A percentile compares a stretch with the other conserved stretches of the same genome.
These are phyloP conservation scores for Gelatoporia subvermispora DNA, from an alignment of 768 basidiomycete genomes.

Conservation along the genomic window DNA sequence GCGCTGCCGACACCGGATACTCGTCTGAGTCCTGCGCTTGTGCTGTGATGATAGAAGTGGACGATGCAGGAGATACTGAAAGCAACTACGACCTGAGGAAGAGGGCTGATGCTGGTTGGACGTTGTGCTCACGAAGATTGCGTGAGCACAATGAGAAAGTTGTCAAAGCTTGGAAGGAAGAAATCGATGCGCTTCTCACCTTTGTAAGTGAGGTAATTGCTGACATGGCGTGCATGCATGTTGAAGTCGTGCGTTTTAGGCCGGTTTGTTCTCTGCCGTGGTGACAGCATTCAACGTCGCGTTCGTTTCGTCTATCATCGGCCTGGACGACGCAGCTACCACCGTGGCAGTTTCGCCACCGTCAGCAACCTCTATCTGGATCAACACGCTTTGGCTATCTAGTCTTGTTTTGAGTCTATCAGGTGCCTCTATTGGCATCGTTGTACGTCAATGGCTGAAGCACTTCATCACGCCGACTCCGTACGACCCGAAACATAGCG, in stretches of 20 bases:
- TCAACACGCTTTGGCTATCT: constrained; percentile 19
- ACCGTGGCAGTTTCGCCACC: not conserved
- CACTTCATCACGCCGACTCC: not conserved
- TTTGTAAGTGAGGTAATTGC: constrained; percentile 1
- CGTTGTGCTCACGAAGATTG: constrained; percentile 1
- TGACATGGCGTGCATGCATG: not conserved
- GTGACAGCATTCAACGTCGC: constrained; percentile 15
- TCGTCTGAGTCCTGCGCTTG: no score
- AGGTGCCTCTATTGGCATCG: constrained; percentile 16
- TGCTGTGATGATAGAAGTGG: no score
- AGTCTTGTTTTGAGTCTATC: constrained; percentile 20
- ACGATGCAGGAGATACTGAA: no score
- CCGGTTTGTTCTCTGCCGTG: constrained; percentile 14
- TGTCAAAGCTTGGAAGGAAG: constrained; percentile 10
- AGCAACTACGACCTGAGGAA: no score
- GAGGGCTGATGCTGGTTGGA: constrained; percentile 1
- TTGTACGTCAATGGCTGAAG: constrained; percentile 22
- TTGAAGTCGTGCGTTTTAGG: constrained; percentile 4
- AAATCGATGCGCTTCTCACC: constrained; percentile 7
- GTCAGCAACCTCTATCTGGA: constrained; percentile 1
- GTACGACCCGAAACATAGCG: no score
- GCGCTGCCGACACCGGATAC: no score
- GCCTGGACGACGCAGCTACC: not conserved
- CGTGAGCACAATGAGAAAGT: constrained; percentile 6
- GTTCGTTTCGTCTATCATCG: constrained; percentile 6